Base-by-base conservation (phyloP, 306 rosid species). In the Cajanus cajan region DNA sequence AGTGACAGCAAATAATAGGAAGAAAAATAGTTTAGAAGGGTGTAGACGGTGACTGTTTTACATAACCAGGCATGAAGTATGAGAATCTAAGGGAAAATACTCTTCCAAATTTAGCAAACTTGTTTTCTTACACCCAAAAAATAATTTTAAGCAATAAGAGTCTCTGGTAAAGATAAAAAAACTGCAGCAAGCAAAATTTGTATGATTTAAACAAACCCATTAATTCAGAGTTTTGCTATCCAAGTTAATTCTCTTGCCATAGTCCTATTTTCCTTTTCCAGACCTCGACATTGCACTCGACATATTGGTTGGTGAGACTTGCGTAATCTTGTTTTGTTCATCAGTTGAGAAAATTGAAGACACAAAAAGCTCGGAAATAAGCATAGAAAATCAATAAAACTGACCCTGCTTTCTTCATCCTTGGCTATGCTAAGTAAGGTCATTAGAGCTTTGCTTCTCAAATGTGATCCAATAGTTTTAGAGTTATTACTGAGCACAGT, bases 401-500 rank as follows among this genome's bases (percentile, higher is more conserved):
- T 77, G 61, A 86, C 93, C 91, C 81, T 86, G 94, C 89, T 86
- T 82, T 87, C 91, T 82, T 87, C 94, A 68, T 90, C 91, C 66
- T 75, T 82, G 22, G 85, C 82, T 85, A 90, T 77, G 78, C 88
- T 77, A 74, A 82, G 65, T 68, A 90, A 75, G 67, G 85, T 73
- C 85, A 75, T 48, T 14, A 90, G 85, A 74, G 87, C 83, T 81
- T 86, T 87, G 76, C 86, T 84, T 36, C 91, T 86, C 85, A 90
- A 78, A 36, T 33, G 78, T 4, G 89, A 76, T 31, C 91, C 90
- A 25, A 84, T 78, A 62, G 67, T 72, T 68, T 87, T 90, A 12
- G 94, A 82, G 85, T 78, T 86, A 61, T 78, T 78, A 68, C 77
- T 82, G 63, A 90, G 86, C 84, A 86, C 5, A 47, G 71, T 80